phyloP scores from a whole-genome alignment of 176 grass and related monocot genomes.

The Triticum timopheevii region DNA sequence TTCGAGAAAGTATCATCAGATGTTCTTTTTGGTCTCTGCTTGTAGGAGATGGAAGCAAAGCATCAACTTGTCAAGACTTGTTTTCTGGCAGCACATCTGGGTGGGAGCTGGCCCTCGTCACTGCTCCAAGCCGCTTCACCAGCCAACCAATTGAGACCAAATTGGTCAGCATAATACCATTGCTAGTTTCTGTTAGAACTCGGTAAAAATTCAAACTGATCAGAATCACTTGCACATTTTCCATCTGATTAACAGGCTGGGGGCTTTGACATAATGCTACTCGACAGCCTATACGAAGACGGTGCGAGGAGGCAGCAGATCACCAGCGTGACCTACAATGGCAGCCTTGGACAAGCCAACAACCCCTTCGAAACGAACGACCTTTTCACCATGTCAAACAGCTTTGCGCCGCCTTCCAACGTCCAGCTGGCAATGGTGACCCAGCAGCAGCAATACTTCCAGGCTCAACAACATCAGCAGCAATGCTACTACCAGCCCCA shows the following conservation, averaged over 20 bases:
- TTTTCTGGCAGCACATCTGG: constrained; percentile 57
- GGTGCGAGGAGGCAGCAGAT: constrained; percentile 76
- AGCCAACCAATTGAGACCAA: constrained; percentile 49
- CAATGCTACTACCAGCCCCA: constrained; percentile 21
- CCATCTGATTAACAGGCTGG: constrained; percentile 62
- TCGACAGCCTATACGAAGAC: constrained; percentile 93
- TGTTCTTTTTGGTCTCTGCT: constrained; percentile 13
- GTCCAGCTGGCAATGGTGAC: constrained; percentile 67
- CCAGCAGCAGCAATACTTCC: constrained; percentile 50
- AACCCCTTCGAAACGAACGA: constrained; percentile 58
- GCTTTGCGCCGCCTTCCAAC: constrained; percentile 54
- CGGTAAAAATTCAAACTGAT: neutral
- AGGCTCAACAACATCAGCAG: constrained; percentile 29
- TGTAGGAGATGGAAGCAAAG: constrained; percentile 54
- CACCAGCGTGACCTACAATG: constrained; percentile 34
- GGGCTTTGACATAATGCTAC: constrained; percentile 85
- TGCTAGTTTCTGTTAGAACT: constrained; percentile 4
- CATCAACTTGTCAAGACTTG: constrained; percentile 33
- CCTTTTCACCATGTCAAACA: constrained; percentile 63
- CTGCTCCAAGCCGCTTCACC: constrained; percentile 68
- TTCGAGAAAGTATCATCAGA: neutral
- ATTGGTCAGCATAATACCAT: constrained; percentile 45
- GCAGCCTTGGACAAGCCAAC: constrained; percentile 47
- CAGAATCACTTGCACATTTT: neutral
- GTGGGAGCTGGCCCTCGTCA: constrained; percentile 90